Evolutionary conservation across 129 eudicot species (phyloP).

Genomic region (Flaveria ramosissima): DNA sequence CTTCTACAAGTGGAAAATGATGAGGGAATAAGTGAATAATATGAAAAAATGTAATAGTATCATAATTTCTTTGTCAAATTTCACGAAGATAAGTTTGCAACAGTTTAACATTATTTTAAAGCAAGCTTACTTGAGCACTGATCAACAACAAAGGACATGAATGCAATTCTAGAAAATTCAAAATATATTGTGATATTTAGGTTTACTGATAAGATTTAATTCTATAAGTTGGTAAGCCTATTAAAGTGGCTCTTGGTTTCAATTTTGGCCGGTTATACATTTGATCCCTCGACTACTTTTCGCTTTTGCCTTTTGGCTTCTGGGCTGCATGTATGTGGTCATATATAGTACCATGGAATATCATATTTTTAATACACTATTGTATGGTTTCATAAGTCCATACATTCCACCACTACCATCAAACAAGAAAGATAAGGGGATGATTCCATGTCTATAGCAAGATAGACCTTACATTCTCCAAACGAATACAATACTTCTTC

Average conservation of each 20-base stretch:
- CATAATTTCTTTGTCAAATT: too few relatives aligned
- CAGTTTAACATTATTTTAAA: too few relatives aligned
- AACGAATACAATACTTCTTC: background rate
- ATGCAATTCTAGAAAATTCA: background rate
- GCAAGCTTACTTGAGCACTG: background rate
- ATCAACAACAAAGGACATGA: background rate
- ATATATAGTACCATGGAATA: slow-evolving; percentile 26
- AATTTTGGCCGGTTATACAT: slow-evolving; percentile 17
- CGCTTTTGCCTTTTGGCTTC: background rate
- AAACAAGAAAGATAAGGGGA: slow-evolving; percentile 14
- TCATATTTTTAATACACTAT: slow-evolving; percentile 1
- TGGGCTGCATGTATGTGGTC: slow-evolving; percentile 14
- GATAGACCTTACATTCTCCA: background rate
- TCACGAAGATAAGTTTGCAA: too few relatives aligned
- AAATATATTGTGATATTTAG: background rate
- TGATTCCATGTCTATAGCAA: slow-evolving; percentile 5
- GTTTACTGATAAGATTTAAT: background rate
- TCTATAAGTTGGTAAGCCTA: slow-evolving; percentile 25
- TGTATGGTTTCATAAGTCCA: slow-evolving; percentile 5
- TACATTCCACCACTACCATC: slow-evolving; percentile 13
- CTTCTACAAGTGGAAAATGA: too few relatives aligned
- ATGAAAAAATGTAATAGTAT: too few relatives aligned
- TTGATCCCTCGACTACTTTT: slow-evolving; percentile 7
- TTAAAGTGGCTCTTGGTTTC: slow-evolving; percentile 28
- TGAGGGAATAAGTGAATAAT: too few relatives aligned